These are phyloP conservation scores for Alloteropsis semialata DNA, from an alignment of 176 grass and related monocot species.

Conservation along the genomic window DNA sequence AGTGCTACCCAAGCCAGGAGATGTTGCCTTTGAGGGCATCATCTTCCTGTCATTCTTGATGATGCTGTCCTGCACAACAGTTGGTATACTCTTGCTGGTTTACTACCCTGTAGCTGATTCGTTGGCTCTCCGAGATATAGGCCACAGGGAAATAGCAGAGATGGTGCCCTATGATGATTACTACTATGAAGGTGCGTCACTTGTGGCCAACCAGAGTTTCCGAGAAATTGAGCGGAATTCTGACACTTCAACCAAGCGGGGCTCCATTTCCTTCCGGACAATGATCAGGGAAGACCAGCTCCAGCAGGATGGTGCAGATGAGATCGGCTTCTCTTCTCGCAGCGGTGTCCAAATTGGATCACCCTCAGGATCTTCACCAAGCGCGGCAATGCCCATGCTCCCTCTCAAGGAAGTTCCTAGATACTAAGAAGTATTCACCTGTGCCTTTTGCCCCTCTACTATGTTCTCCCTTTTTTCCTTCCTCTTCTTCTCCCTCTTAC, in stretches of 20 bases:
- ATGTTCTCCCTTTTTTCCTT: slow-evolving; percentile 25
- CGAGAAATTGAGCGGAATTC: slow-evolving; percentile 66
- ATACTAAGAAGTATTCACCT: slow-evolving; percentile 63
- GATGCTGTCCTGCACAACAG: slow-evolving; percentile 57
- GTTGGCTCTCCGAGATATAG: slow-evolving; percentile 50
- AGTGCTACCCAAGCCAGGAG: slow-evolving; percentile 55
- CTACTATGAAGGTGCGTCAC: slow-evolving; percentile 68
- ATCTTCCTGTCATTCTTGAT: slow-evolving; percentile 75
- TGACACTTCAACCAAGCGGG: slow-evolving; percentile 65
- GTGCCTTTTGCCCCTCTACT: slow-evolving; percentile 43
- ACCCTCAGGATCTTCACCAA: slow-evolving; percentile 56
- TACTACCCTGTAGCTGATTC: slow-evolving; percentile 81
- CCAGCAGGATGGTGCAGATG: slow-evolving; percentile 41
- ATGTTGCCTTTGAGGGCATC: slow-evolving; percentile 56
- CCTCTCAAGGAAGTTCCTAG: slow-evolving; percentile 78
- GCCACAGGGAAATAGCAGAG: slow-evolving; percentile 49
- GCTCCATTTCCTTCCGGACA: slow-evolving; percentile 75
- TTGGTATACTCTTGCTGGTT: slow-evolving; percentile 81
- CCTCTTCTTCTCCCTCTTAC: slow-evolving; percentile 39
- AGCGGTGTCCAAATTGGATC: slow-evolving; percentile 54
- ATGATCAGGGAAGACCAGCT: slow-evolving; percentile 70
- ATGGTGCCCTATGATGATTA: slow-evolving; percentile 93
- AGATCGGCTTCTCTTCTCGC: slow-evolving; percentile 42
- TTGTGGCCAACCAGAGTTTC: slow-evolving; percentile 68
- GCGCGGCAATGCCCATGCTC: slow-evolving; percentile 62